Base-by-base conservation (phyloP, 2,329 filamentous ascomycete species). In the Ceratocystis harringtonii region DNA sequence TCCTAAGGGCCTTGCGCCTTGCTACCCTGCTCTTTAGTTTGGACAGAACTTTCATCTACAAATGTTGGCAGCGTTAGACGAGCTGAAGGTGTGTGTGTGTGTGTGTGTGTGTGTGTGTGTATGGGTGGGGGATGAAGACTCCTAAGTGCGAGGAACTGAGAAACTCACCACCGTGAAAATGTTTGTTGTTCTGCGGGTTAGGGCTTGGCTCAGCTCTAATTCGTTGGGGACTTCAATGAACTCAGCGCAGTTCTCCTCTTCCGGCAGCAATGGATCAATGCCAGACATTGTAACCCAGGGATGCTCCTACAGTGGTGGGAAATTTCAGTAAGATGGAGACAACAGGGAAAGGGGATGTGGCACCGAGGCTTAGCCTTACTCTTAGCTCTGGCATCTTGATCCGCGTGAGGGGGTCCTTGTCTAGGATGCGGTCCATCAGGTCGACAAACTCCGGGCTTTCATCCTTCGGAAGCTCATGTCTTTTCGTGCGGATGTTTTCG, bases 211-310 rank as follows among this genome's bases (percentile, higher is more conserved):
- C 72, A 96, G 83, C 75, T 99, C 94, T 65, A 92, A 85, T 70
- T 94, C 89, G 66, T 92, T 97, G 0, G 92, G 92, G 4, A 86
- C 83, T 68, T 91, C 89, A 41, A 97, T 80, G 17, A 90, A 78
- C 69, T 91, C 81, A 10, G 87, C 83, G 55, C 89, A 95, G 70
- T 99, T 99, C 72, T 96, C 92, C 69, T 91, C 88, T 57, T 84
- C 81, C 6, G 90, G 84, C 12, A 97, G 79, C 15, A 99, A 78
- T 68, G 84, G 84, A 74, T 97, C 92, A 6, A 78, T 81, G 15
- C 90, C 92, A 65, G 82, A 76, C 71, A 84, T 88, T 5, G 92
- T 97, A 15, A 99, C 90, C 94, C 94, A 99, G 0, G 90, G 84
- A 73, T 99, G 94, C 70, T 87, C 83, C 92, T 96, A 61, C 2